phyloP scores from a whole-genome alignment of 495 filamentous ascomycete genomes.

The Daldinia concentrica region DNA sequence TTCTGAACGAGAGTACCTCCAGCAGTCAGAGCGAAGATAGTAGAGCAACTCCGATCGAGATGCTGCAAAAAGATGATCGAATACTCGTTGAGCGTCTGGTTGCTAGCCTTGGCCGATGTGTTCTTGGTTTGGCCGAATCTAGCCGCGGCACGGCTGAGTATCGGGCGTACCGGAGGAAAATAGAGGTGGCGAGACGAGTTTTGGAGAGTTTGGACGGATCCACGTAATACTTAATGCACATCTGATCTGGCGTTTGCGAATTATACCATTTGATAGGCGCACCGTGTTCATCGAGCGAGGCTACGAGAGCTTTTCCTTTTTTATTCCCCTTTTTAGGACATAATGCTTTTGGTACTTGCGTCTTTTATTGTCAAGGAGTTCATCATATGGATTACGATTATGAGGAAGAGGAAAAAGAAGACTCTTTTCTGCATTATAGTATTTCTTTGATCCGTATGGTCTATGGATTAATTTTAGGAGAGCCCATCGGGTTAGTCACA shows the following conservation, averaged over 20 bases:
- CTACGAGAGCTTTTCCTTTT: conserved; percentile 7
- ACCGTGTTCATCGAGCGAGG: conserved; percentile 13
- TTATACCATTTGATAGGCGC: conserved; percentile 39
- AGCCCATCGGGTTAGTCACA: neutral
- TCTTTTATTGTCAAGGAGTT: conserved; percentile 13
- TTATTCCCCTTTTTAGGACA: conserved; percentile 14
- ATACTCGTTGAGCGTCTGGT: conserved; percentile 80
- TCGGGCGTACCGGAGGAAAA: conserved; percentile 68
- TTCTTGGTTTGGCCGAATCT: conserved; percentile 72
- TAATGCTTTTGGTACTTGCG: conserved; percentile 18
- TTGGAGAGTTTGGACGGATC: conserved; percentile 67
- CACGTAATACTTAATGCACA: conserved; percentile 29
- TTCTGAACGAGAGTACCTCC: conserved; percentile 54
- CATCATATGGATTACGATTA: conserved; percentile 37
- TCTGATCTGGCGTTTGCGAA: conserved; percentile 34
- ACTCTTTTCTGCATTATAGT: conserved; percentile 11
- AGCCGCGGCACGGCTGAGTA: conserved; percentile 67
- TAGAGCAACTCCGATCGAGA: conserved; percentile 51
- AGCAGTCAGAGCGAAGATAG: conserved; percentile 30
- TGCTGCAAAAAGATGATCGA: conserved; percentile 73
- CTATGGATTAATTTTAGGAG: neutral
- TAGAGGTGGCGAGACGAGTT: conserved; percentile 76
- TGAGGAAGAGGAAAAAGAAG: conserved; percentile 24
- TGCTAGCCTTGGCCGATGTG: conserved; percentile 74
- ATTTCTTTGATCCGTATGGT: conserved; percentile 6